phyloP scores from a whole-genome alignment of 2,329 filamentous ascomycete species.

The Penicillium psychrosexuale region DNA sequence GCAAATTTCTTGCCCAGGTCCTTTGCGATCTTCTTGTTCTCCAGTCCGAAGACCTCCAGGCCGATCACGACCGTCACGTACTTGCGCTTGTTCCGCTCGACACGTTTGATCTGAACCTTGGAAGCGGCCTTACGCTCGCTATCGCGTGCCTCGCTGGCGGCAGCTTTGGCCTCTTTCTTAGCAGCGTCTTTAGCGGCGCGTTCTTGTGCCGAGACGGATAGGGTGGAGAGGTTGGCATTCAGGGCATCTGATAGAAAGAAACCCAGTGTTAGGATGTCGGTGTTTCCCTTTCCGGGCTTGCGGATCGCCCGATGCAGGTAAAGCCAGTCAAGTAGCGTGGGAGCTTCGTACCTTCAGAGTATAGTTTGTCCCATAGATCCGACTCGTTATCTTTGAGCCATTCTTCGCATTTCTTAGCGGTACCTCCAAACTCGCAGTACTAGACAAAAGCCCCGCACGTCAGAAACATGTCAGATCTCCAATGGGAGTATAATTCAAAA shows the following conservation, averaged over 20 bases:
- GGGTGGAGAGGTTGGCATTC: constrained; percentile 75
- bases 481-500: neutral
- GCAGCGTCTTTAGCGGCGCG: constrained; percentile 92
- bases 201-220: constrained; percentile 89
- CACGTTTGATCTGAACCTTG: constrained; percentile 87
- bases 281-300: neutral
- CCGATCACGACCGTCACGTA: constrained; percentile 91
- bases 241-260: constrained; percentile 61
- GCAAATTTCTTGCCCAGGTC: constrained; percentile 99
- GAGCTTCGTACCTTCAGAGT: constrained; percentile 68
- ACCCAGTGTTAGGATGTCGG: neutral
- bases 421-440: constrained; percentile 99
- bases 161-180: constrained; percentile 95
- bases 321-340: neutral
- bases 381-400: constrained; percentile 79
- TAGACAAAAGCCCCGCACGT: constrained; percentile 60
- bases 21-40: constrained; percentile 94
- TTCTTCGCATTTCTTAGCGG: constrained; percentile 93
- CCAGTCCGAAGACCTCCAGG: constrained; percentile 83
- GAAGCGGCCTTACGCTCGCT: constrained; percentile 78
- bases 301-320: neutral
- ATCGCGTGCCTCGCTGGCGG: constrained; percentile 78
- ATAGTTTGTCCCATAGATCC: constrained; percentile 72
- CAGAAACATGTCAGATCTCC: neutral
- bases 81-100: constrained; percentile 97